These are phyloP conservation scores for Rhexocercosporidium sp. DNA, from an alignment of 2,329 filamentous ascomycete genomes.

Conservation along the genomic window DNA sequence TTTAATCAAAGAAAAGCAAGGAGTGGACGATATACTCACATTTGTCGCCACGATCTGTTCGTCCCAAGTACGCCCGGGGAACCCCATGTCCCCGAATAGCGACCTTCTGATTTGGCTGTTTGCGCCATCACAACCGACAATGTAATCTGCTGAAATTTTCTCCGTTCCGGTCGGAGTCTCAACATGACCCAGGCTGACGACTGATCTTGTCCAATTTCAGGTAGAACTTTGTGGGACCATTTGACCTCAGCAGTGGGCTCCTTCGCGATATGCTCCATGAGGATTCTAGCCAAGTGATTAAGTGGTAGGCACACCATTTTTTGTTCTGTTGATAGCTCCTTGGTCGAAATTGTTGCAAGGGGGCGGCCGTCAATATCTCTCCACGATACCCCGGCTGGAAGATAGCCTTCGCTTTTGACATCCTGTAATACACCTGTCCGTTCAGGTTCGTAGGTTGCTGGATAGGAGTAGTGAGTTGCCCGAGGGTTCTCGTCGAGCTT, in stretches of 20 bases:
- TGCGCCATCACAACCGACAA: slow-evolving; percentile 62
- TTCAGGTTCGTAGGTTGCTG: slow-evolving; percentile 60
- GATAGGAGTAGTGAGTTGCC: slow-evolving; percentile 63
- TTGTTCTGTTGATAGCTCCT: not conserved
- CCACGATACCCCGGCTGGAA: slow-evolving; percentile 50
- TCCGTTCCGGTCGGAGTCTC: too few relatives aligned
- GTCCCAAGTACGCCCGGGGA: slow-evolving; percentile 4
- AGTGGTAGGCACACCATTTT: slow-evolving; percentile 4
- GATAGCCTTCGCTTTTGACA: slow-evolving; percentile 48
- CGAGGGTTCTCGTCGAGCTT: slow-evolving; percentile 63
- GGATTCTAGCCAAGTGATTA: not conserved
- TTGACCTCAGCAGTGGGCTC: slow-evolving; percentile 37
- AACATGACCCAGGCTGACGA: not conserved
- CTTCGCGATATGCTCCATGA: not conserved
- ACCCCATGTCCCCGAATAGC: slow-evolving; percentile 51
- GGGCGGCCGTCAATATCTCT: slow-evolving; percentile 45
- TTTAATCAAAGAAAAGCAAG: too few relatives aligned
- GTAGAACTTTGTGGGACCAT: slow-evolving; percentile 53
- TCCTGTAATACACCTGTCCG: slow-evolving; percentile 62
- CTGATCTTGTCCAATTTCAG: slow-evolving; percentile 52
- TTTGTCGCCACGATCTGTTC: not conserved
- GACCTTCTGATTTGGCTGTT: slow-evolving; percentile 53
- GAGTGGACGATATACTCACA: not conserved
- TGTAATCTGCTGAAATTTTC: slow-evolving; percentile 53
- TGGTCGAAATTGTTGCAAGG: not conserved